Evolutionary conservation across 768 basidiomycete species (phyloP).

Genomic region (Suillus weaverae): DNA sequence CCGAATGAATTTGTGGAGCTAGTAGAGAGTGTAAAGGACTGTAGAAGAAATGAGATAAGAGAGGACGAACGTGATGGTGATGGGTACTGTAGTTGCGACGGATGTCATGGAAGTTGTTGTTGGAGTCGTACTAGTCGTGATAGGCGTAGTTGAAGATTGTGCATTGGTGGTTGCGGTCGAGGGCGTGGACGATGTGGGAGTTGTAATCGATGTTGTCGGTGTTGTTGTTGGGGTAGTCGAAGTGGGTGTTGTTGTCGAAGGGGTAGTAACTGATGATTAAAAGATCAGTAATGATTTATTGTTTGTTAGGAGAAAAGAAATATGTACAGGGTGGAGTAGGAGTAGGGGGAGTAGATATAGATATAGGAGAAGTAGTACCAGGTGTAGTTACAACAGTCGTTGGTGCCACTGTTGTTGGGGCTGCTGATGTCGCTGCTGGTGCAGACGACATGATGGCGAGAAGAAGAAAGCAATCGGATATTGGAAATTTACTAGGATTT

Average conservation of each 20-base stretch:
- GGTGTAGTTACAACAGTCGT: neutral
- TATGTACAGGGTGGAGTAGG: neutral
- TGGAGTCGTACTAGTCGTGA: neutral
- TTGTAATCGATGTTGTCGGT: neutral
- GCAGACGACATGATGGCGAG: constrained; percentile 16
- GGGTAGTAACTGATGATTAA: neutral
- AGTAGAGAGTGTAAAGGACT: neutral
- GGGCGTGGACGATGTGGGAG: neutral
- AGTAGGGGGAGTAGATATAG: neutral
- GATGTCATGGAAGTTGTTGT: constrained; percentile 5
- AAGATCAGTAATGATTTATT: neutral
- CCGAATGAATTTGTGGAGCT: constrained; percentile 27
- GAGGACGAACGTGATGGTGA: constrained; percentile 23
- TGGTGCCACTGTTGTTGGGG: neutral
- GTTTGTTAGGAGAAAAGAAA: neutral
- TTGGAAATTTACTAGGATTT: neutral
- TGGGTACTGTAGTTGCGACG: constrained; percentile 3
- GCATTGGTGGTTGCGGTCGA: neutral
- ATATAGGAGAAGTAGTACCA: neutral
- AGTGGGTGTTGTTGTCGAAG: neutral
- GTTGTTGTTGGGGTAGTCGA: neutral
- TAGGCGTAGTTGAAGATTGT: constrained; percentile 6
- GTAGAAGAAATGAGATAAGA: neutral
- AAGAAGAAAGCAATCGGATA: neutral
- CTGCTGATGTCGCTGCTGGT: neutral